Conservation (phyloP, 306 rosid species). For the Trifolium pratense region DNA sequence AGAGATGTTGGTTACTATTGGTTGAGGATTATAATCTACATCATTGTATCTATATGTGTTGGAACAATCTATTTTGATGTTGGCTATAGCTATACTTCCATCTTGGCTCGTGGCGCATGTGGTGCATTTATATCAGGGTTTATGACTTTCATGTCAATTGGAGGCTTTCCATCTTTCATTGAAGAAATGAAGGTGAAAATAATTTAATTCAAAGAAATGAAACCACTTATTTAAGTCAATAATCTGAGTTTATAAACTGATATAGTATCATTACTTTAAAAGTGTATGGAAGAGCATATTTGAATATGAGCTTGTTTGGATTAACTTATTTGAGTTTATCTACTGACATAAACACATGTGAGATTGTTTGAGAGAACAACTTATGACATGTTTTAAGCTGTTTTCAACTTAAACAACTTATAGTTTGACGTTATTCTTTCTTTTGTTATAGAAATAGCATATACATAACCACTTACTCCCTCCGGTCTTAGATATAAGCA, state of each 20-base stretch:
- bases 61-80: constrained; percentile 87
- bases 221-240: background rate
- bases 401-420: background rate
- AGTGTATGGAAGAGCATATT: too few relatives aligned
- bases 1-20: constrained; percentile 98
- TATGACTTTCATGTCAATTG: constrained; percentile 99
- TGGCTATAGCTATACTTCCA: constrained; percentile 84
- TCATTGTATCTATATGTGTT: constrained; percentile 82
- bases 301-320: too few relatives aligned
- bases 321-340: background rate
- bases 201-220: background rate
- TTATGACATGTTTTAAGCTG: background rate
- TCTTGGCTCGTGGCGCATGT: constrained; percentile 94
- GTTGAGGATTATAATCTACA: constrained; percentile 87
- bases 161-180: constrained; percentile 93
- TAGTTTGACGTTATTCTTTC: too few relatives aligned
- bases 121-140: constrained; percentile 95
- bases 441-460: too few relatives aligned
- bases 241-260: background rate
- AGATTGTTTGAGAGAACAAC: background rate
- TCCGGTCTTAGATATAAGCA: too few relatives aligned
- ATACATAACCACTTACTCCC: too few relatives aligned
- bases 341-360: too few relatives aligned
- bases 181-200: constrained; percentile 94
- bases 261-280: background rate